Conservation (phyloP, 1,284 basidiomycete genomes). For the Fomitiporia mediterranea region DNA sequence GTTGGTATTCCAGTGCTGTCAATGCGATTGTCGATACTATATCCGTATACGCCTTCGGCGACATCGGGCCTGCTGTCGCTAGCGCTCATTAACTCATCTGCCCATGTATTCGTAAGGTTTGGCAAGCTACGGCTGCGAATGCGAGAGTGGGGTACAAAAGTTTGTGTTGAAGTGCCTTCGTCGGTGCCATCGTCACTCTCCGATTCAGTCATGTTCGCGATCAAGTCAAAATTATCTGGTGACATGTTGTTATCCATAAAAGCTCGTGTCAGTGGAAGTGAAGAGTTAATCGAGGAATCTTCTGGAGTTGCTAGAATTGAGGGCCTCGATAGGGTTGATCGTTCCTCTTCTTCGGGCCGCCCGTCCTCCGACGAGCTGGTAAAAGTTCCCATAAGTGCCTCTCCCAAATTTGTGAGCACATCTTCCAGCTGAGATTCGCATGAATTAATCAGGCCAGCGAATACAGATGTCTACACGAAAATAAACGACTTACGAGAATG, state of each 20-base stretch:
- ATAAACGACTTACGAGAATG: constrained; percentile 1
- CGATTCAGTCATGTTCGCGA: neutral
- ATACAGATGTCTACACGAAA: neutral
- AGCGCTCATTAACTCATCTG: neutral
- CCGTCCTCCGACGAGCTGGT: constrained; percentile 4
- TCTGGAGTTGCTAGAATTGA: constrained; percentile 6
- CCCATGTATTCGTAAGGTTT: neutral
- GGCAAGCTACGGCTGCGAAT: neutral
- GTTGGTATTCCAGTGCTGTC: neutral
- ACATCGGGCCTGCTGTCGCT: neutral
- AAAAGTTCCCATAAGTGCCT: neutral
- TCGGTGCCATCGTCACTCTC: neutral
- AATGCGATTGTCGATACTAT: no score
- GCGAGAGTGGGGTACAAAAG: neutral
- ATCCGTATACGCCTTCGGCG: no score
- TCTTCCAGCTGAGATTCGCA: neutral
- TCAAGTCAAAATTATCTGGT: neutral
- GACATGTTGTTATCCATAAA: constrained; percentile 15
- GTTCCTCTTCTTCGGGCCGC: neutral
- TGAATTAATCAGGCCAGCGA: neutral
- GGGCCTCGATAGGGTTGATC: neutral
- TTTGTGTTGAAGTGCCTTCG: neutral
- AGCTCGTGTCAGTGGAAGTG: constrained; percentile 17
- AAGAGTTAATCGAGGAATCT: neutral
- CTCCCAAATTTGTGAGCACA: constrained; percentile 7